Evolutionary conservation across 2,329 filamentous ascomycete genomes (phyloP), one percentile per base, ranked within the genome.

Genomic region (Talaromyces sp.): DNA sequence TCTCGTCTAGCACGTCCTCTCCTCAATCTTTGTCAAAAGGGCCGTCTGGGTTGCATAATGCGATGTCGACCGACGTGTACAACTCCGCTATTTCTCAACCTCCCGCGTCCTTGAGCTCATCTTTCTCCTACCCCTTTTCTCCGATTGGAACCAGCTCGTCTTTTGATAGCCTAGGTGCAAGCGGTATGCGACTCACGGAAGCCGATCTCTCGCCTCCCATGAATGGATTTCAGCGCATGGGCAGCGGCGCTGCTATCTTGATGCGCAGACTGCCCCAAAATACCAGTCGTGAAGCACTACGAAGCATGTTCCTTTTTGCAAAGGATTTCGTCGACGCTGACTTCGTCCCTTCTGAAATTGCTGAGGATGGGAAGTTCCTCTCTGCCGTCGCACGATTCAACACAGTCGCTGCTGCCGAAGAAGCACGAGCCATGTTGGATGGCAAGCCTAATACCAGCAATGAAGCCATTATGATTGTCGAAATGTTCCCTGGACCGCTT

Each of bases 271-370:
- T 89, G 14, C 85, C 87, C 3, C 82, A 80, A 66, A 87, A 83
- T 72, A 88, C 83, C 50, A 85, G 82, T 70, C 76, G 80, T 60
- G 86, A 88, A 68, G 80, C 84, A 19, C 80, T 89, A 64, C 82
- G 84, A 68, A 87, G 84, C 73, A 87, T 89, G 80, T 79, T 89
- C 6, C 79, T 88, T n/a, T 89, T 89, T 70, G 85, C 87, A 22
- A 86, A 87, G 70, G 86, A 89, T 68, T 80, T 89, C 58, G 76
- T 87, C 58, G 84, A 87, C 68, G 83, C 83, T 63, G 84, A 87
- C 62, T 83, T 89, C 67, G 78, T 88, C 16, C 76, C 80, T 5
- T 79, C 81, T 59, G 83, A 84, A n/a, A 79, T 80, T 66, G 78
- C 82, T 16, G 85, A 88, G 60, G 86, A 89, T 69, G 77, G 80